These are phyloP conservation scores for Stagonosporopsis tanaceti DNA, from an alignment of 2,329 filamentous ascomycete genomes.

Conservation along the genomic window DNA sequence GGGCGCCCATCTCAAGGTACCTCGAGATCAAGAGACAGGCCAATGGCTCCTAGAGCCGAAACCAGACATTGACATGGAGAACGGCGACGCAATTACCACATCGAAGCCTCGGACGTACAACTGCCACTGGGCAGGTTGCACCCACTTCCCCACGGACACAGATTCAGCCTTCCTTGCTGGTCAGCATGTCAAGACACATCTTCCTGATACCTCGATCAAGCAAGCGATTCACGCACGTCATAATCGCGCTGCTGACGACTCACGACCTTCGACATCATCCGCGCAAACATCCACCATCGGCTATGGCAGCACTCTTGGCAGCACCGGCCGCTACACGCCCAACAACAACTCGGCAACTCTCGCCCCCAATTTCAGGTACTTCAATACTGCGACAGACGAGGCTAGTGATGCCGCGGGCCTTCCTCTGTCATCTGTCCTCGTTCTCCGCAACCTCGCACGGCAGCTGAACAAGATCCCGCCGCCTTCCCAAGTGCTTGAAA, in stretches of 20 bases:
- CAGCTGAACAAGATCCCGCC: conserved; percentile 50
- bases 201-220: conserved; percentile 57
- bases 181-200: conserved; percentile 73
- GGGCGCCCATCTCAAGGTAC: conserved; percentile 66
- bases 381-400: conserved; percentile 60
- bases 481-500: conserved; percentile 31
- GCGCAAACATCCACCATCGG: conserved; percentile 32
- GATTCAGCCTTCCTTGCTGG: conserved; percentile 59
- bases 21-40: conserved; percentile 60
- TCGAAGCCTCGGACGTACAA: conserved; percentile 56
- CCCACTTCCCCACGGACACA: conserved; percentile 57
- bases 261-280: conserved; percentile 38
- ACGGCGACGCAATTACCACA: conserved; percentile 56
- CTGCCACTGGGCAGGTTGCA: conserved; percentile 75
- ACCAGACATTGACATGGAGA: conserved; percentile 48
- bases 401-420: conserved; percentile 72
- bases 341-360: conserved; percentile 20
- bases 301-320: conserved; percentile 1
- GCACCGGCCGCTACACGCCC: conserved; percentile 1
- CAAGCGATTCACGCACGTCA: conserved; percentile 51
- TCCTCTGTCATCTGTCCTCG: conserved; percentile 78
- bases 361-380: conserved; percentile 47
- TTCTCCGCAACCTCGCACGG: conserved; percentile 78
- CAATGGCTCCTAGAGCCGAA: conserved; percentile 57
- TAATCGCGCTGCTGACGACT: conserved; percentile 57